Conservation (phyloP, 768 basidiomycete genomes). For the Cystobasidium tubakii region DNA sequence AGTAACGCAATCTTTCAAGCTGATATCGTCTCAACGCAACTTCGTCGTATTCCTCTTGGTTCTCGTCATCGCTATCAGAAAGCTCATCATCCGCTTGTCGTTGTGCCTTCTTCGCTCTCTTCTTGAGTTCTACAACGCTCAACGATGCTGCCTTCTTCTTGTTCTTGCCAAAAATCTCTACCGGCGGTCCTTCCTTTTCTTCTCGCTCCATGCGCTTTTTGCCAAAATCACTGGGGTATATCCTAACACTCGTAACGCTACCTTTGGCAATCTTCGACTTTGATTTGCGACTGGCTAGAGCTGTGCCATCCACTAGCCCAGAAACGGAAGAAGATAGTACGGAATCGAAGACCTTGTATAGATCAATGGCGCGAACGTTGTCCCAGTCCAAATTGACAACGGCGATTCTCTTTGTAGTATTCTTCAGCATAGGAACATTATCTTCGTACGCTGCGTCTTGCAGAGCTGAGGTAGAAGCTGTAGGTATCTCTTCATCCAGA, state of each 20-base stretch:
- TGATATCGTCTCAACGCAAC: constrained; percentile 85
- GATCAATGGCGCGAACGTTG: constrained; percentile 76
- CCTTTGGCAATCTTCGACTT: constrained; percentile 56
- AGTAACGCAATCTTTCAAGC: constrained; percentile 88
- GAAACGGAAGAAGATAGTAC: constrained; percentile 63
- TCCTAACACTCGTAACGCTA: constrained; percentile 65
- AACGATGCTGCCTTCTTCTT: constrained; percentile 39
- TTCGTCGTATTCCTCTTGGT: constrained; percentile 66
- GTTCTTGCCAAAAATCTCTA: constrained; percentile 64
- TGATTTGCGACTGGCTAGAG: constrained; percentile 39
- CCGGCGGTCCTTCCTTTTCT: constrained; percentile 82
- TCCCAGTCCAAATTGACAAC: constrained; percentile 98
- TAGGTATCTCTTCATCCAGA: constrained; percentile 65
- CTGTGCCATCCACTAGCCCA: constrained; percentile 45
- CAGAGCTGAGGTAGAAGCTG: constrained; percentile 39
- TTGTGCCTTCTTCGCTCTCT: constrained; percentile 52
- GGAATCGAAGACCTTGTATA: constrained; percentile 88
- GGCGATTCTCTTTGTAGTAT: constrained; percentile 67
- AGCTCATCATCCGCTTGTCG: constrained; percentile 48
- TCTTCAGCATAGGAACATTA: constrained; percentile 15
- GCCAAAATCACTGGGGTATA: constrained; percentile 93
- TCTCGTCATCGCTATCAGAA: constrained; percentile 61
- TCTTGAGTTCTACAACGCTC: constrained; percentile 48
- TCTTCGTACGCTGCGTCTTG: constrained; percentile 47
- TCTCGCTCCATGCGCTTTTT: constrained; percentile 77